Conservation (phyloP, 768 basidiomycete genomes). For the Leucogyrophana mollusca region DNA sequence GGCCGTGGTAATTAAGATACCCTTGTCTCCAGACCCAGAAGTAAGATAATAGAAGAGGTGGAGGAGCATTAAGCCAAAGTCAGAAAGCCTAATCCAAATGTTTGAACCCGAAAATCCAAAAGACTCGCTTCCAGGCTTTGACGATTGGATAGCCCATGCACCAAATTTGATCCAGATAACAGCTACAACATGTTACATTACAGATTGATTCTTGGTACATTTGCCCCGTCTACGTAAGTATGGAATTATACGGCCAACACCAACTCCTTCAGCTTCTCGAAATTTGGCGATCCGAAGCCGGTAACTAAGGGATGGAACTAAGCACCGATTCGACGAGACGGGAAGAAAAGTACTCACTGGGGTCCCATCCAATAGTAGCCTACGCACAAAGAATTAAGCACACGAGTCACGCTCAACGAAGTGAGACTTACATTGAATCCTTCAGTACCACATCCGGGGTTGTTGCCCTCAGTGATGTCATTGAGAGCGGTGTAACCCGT, state of each 20-base stretch:
- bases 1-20: too few relatives aligned
- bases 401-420: neutral
- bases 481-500: constrained; percentile 39
- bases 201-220: too few relatives aligned
- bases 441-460: constrained; percentile 58
- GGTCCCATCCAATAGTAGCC: constrained; percentile 59
- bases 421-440: constrained; percentile 58
- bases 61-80: too few relatives aligned
- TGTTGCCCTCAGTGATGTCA: constrained; percentile 58
- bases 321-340: neutral
- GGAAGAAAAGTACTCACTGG: constrained; percentile 38
- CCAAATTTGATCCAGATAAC: too few relatives aligned
- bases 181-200: too few relatives aligned
- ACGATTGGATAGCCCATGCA: too few relatives aligned
- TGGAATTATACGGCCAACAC: constrained; percentile 19
- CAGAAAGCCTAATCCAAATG: too few relatives aligned
- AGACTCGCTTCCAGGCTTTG: too few relatives aligned
- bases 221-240: neutral
- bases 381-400: constrained; percentile 11
- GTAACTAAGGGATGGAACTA: too few relatives aligned
- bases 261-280: constrained; percentile 42
- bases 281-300: constrained; percentile 57
- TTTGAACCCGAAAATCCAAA: too few relatives aligned
- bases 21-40: too few relatives aligned
- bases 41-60: too few relatives aligned